Conservation (phyloP, 2,329 filamentous ascomycete genomes). For the Calonectria honghensis region DNA sequence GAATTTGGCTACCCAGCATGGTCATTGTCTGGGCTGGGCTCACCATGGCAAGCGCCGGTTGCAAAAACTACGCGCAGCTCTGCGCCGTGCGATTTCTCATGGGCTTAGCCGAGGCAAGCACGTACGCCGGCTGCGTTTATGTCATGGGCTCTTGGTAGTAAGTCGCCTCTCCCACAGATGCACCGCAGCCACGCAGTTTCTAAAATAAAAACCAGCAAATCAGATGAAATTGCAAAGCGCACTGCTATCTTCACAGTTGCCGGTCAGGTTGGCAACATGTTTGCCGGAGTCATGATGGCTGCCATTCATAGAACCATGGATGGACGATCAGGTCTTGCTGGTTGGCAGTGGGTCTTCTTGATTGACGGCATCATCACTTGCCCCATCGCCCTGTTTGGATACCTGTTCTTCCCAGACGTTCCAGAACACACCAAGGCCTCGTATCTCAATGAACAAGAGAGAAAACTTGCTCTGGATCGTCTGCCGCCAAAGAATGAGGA, state of each 20-base stretch:
- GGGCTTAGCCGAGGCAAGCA: conserved; percentile 55
- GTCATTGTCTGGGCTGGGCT: conserved; percentile 76
- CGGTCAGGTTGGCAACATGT: conserved; percentile 75
- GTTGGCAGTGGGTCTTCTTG: conserved; percentile 69
- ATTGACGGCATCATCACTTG: conserved; percentile 52
- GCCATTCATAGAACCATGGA: conserved; percentile 59
- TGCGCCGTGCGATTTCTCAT: conserved; percentile 56
- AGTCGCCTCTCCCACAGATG: not conserved
- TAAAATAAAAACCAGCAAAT: conserved; percentile 53
- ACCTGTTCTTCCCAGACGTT: conserved; percentile 50
- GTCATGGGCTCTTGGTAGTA: conserved; percentile 70
- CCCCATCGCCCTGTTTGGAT: conserved; percentile 50
- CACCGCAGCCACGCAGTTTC: not conserved
- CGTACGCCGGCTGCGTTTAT: conserved; percentile 58
- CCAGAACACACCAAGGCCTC: conserved; percentile 61
- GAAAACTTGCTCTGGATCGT: conserved; percentile 56
- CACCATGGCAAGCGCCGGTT: conserved; percentile 64
- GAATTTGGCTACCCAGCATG: conserved; percentile 75
- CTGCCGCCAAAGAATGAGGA: conserved; percentile 58
- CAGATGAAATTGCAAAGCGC: conserved; percentile 74
- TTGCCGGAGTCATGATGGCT: conserved; percentile 74
- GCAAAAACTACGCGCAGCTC: conserved; percentile 55
- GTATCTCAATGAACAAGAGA: conserved; percentile 60
- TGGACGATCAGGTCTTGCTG: conserved; percentile 62
- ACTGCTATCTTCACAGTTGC: conserved; percentile 75